These are phyloP conservation scores for Diaporthe ilicicola DNA, from an alignment of 2,329 filamentous ascomycete species.

Conservation along the genomic window DNA sequence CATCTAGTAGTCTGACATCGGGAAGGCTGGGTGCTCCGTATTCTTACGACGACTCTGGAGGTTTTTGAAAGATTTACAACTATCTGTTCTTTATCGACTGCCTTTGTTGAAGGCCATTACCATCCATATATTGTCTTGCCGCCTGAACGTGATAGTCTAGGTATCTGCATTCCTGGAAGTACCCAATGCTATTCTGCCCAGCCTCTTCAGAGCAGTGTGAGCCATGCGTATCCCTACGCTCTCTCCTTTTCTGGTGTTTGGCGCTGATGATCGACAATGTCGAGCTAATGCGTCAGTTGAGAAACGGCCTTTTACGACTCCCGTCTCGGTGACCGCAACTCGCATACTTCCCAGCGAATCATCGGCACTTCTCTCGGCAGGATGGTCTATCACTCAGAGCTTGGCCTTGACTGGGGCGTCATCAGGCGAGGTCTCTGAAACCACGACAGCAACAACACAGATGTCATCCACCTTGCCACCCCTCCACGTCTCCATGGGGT, in stretches of 20 bases:
- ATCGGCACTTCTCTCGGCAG: not conserved
- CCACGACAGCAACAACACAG: slow-evolving; percentile 82
- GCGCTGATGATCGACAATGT: not conserved
- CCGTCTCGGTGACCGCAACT: not conserved
- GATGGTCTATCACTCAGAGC: slow-evolving; percentile 37
- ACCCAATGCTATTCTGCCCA: not conserved
- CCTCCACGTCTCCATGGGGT: slow-evolving; percentile 84
- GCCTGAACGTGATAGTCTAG: slow-evolving; percentile 4
- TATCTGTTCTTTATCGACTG: not conserved
- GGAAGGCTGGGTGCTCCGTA: not conserved
- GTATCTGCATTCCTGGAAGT: not conserved
- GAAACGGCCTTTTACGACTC: not conserved
- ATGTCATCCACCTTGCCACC: slow-evolving; percentile 98
- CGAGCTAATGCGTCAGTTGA: not conserved
- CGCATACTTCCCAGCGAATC: not conserved
- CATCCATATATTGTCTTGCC: not conserved
- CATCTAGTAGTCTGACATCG: not conserved
- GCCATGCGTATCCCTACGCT: not conserved
- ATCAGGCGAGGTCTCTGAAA: slow-evolving; percentile 66
- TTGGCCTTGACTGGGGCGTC: slow-evolving; percentile 39
- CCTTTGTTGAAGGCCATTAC: not conserved
- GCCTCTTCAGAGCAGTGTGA: not conserved
- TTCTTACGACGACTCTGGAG: not conserved
- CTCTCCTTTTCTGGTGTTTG: not conserved
- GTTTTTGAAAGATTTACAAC: not conserved